Base-by-base conservation (phyloP, 2,329 filamentous ascomycete genomes). In the Penicillium sp. region DNA sequence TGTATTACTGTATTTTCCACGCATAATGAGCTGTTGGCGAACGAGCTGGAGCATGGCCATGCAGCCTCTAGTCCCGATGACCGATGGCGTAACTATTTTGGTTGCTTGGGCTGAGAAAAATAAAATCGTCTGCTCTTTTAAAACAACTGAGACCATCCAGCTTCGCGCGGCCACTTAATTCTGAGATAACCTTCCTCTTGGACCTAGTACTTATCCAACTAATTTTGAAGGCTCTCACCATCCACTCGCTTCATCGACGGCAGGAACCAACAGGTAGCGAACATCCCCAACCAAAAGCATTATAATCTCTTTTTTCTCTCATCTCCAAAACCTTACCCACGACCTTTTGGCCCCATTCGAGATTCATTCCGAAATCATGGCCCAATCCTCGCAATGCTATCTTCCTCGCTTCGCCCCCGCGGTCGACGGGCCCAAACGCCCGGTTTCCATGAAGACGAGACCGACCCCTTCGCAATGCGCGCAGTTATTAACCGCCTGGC, bases 361-460 rank as follows among this genome's bases (percentile, higher is more conserved):
- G 42, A 45, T 45, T 19, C 28, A 45, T 10, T 31, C 42, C 42
- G 42, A 58, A 43, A 52, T 9, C 51, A 71, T 70, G 65, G 63
- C 65, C 46, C 65, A 69, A 56, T 64, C 60, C 18, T 65, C 67
- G 36, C 65, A 69, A 37, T 75, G 72, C 51, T 67, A 66, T 59
- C 67, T 75, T 34, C 72, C 72, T 47, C 65, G 61, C 23, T 70
- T 75, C 55, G 66, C 71, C 40, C 59, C 66, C 36, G 63, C 63
- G 21, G 40, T 57, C 39, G 60, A 65, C n/a, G 63, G 64, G 28
- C 64, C 64, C 3, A 72, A 67, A 58, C 71, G 71, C 47, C 69
- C 69, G 36, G 66, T 74, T 55, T 73, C 71, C 45, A 67, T 71
- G 58, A 71, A 67, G 56, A 65, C 67, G 34, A 69, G 58, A 49